Conservation (phyloP, 352 stramenopile genomes). For the Phytophthora foliorum region DNA sequence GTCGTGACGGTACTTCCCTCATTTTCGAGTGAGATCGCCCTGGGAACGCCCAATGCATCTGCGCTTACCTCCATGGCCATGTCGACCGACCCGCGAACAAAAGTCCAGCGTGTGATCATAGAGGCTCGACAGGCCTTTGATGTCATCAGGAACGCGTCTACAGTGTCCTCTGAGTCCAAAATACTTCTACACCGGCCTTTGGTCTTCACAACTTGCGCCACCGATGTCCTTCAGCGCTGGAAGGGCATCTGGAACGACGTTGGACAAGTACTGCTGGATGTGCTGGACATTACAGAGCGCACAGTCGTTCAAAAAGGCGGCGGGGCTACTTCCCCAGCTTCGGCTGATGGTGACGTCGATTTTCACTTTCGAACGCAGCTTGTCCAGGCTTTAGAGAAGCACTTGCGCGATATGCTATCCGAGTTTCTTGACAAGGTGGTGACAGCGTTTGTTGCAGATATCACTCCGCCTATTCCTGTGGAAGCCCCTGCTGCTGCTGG, state of each 20-base stretch:
- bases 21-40: conserved; percentile 34
- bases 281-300: conserved; percentile 44
- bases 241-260: conserved; percentile 64
- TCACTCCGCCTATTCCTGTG: conserved; percentile 48
- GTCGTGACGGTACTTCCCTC: conserved; percentile 52
- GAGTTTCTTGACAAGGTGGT: conserved; percentile 62
- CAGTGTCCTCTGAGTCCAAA: conserved; percentile 78
- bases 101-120: conserved; percentile 53
- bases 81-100: conserved; percentile 35
- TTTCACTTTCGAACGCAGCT: conserved; percentile 37
- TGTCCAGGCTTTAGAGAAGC: conserved; percentile 51
- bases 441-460: conserved; percentile 49
- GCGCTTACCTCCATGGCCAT: not conserved
- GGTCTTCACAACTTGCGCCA: conserved; percentile 58
- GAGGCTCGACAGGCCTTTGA: conserved; percentile 66
- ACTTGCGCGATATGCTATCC: conserved; percentile 61
- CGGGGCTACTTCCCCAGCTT: not conserved
- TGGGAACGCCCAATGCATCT: conserved; percentile 13
- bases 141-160: conserved; percentile 70
- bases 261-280: conserved; percentile 55
- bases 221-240: conserved; percentile 60
- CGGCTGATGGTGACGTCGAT: conserved; percentile 18
- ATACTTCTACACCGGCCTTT: conserved; percentile 59
- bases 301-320: conserved; percentile 3
- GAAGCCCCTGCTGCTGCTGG: conserved; percentile 32